These are phyloP conservation scores for Sporothrix pallida DNA, from an alignment of 2,329 filamentous ascomycete species.

Conservation along the genomic window DNA sequence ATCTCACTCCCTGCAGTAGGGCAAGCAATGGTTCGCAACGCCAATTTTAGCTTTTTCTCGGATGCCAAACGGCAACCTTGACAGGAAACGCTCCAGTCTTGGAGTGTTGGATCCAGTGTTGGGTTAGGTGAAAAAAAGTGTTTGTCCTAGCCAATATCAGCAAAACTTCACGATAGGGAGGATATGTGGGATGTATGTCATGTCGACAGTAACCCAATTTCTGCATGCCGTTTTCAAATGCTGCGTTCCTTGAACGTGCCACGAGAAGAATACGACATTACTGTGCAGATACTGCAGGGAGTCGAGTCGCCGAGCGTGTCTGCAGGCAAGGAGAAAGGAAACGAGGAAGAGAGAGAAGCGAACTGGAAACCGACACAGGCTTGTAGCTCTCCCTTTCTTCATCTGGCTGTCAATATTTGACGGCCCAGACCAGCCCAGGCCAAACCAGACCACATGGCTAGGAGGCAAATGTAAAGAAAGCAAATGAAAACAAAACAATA, in stretches of 20 bases:
- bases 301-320: background rate
- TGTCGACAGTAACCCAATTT: background rate
- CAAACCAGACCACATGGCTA: background rate
- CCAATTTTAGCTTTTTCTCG: background rate
- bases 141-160: constrained; percentile 1
- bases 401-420: background rate
- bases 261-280: background rate
- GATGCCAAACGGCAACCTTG: background rate
- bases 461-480: background rate
- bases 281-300: background rate
- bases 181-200: background rate
- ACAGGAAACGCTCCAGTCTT: background rate
- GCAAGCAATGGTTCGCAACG: background rate
- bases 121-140: background rate
- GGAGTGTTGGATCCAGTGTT: background rate
- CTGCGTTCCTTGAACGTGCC: background rate
- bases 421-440: background rate
- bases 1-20: constrained; percentile 6
- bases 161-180: background rate
- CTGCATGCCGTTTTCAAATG: background rate
- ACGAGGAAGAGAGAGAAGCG: background rate
- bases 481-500: background rate
- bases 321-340: background rate
- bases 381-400: background rate
- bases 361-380: too few species aligned